phyloP scores from a whole-genome alignment of 345 rosid species.

The Raphanus raphanistrum region DNA sequence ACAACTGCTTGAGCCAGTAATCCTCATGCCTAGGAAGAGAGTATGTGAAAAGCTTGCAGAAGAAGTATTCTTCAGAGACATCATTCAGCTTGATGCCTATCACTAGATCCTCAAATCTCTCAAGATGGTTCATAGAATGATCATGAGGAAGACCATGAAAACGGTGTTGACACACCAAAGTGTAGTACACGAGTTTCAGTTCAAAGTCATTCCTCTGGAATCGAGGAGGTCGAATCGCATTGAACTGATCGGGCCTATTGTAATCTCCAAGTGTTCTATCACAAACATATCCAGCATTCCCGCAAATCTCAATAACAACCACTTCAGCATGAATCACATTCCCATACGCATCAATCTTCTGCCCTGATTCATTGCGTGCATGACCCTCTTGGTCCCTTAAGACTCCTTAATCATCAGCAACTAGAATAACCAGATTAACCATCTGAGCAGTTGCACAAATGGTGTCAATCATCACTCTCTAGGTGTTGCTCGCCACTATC shows the following conservation, averaged over 20 bases:
- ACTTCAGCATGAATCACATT: background rate
- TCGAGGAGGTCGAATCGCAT: background rate
- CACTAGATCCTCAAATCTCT: background rate
- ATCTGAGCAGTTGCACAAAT: background rate
- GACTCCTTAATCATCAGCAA: background rate
- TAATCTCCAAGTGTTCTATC: background rate
- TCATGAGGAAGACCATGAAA: background rate
- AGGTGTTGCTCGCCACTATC: background rate
- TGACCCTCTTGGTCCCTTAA: background rate
- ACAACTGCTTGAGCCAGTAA: background rate
- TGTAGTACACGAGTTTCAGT: background rate
- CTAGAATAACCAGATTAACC: background rate
- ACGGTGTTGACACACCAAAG: background rate
- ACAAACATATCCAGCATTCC: background rate
- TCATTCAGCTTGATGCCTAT: background rate
- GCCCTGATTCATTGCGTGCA: background rate
- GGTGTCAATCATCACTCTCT: background rate
- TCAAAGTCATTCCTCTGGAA: background rate
- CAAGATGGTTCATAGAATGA: background rate
- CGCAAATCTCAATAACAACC: background rate
- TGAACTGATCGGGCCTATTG: background rate
- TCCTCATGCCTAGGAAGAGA: background rate
- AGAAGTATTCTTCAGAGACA: background rate
- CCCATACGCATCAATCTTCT: background rate
- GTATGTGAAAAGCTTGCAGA: background rate